Percentiles rank a stretch among this genome's conserved stretches.
phyloP scores from a whole-genome alignment of 805 yeast genomes.

The Starmera quercuum region DNA sequence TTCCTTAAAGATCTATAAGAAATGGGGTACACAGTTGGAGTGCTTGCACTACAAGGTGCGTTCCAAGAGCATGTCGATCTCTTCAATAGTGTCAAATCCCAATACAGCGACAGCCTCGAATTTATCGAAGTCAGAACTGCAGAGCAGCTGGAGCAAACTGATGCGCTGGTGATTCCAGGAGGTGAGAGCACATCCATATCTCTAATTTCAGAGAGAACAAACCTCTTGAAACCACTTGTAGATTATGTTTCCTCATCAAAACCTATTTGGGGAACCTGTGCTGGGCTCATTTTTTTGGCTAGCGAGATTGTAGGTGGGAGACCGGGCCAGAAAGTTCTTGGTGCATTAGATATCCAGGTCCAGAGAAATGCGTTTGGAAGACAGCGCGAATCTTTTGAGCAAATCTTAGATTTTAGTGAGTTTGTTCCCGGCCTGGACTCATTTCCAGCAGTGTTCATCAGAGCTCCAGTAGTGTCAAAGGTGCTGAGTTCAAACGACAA shows the following conservation, averaged over 20 bases:
- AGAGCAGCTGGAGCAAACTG: slow-evolving; percentile 40
- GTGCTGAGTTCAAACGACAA: slow-evolving; percentile 8
- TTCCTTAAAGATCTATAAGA: background rate
- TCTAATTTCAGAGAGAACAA: slow-evolving; percentile 58
- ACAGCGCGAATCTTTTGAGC: slow-evolving; percentile 59
- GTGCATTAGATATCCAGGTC: slow-evolving; percentile 58
- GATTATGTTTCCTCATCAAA: slow-evolving; percentile 41
- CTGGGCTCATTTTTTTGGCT: slow-evolving; percentile 67
- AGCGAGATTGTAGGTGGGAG: slow-evolving; percentile 44
- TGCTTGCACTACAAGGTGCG: slow-evolving; percentile 75
- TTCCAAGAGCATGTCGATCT: slow-evolving; percentile 59
- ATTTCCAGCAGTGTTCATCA: slow-evolving; percentile 48
- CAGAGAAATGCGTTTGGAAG: slow-evolving; percentile 74
- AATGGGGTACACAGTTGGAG: slow-evolving; percentile 50
- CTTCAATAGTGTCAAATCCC: slow-evolving; percentile 28
- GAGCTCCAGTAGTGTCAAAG: slow-evolving; percentile 64
- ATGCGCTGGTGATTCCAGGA: slow-evolving; percentile 60
- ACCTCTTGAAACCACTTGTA: slow-evolving; percentile 46
- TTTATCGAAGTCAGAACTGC: slow-evolving; percentile 44
- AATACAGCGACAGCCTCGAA: slow-evolving; percentile 22
- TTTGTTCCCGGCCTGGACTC: slow-evolving; percentile 32
- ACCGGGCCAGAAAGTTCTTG: slow-evolving; percentile 47
- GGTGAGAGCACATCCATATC: slow-evolving; percentile 71
- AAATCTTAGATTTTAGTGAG: slow-evolving; percentile 31
- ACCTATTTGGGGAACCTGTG: slow-evolving; percentile 83